Base-by-base conservation (phyloP, 2,329 filamentous ascomycete genomes). In the Fusarium proliferatum region DNA sequence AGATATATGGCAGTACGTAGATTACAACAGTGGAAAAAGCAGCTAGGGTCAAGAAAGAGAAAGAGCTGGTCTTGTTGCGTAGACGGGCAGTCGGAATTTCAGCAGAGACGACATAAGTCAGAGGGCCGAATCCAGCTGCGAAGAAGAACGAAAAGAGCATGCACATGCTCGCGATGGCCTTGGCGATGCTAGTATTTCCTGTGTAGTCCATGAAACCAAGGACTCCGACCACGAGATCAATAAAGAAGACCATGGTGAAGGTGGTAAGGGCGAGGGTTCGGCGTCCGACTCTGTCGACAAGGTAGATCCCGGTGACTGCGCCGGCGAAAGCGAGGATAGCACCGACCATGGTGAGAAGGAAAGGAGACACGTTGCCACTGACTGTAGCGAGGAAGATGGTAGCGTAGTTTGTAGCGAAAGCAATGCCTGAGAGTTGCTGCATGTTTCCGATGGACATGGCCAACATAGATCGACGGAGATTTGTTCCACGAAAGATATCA, bases 121-220 rank as follows among this genome's bases (percentile, higher is more conserved):
- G n/a, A 45, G 53, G 53, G 4, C 53, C 53, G 0, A 45, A 57
- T 21, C 53, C 53, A 21, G 53, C 53, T 7, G 39, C 53, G 12
- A 57, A 57, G 39, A 57, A 57, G 11, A 57, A 57, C 12, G 39
- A 43, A n/a, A 57, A 57, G n/a, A 57, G 53, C 53, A 57, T 57
- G 17, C 53, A 57, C 53, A 45, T 57, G 6, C 53, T 57, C 16
- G 53, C 53, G 16, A 57, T 57, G 3, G 39, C 39, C 38, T 19
- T 45, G n/a, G 53, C 11, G 3, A 57, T 57, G 21, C 9, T 57
- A 9, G 53, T 39, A 5, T 34, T 57, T 23, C 9, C 17, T 10
- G 21, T 8, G 3, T 57, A 57, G n/a, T 57, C 53, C 21, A 57
- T 30, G 28, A 57, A 57, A 2, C 39, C 53, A 26, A 57, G 53